Evolutionary conservation across 345 rosid species (phyloP).

Genomic region (Anastatica hierochuntica): DNA sequence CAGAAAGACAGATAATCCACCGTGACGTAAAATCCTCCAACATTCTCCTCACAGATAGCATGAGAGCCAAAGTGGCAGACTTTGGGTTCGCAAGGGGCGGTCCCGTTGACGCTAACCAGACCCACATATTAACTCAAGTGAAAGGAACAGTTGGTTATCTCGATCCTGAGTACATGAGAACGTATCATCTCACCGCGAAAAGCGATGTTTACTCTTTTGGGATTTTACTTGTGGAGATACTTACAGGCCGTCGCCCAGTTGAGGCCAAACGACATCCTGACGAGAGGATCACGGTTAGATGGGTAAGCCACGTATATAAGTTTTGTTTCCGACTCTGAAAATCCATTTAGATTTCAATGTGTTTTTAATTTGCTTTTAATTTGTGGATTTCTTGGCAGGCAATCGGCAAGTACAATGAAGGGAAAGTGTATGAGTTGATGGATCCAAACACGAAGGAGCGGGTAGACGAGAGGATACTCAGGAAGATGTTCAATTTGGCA

Average conservation of each 20-base stretch:
- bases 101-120: conserved; percentile 44
- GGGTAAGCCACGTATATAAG: conserved; percentile 51
- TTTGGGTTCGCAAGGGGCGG: conserved; percentile 94
- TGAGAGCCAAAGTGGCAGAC: conserved; percentile 97
- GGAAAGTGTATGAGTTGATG: conserved; percentile 40
- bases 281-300: conserved; percentile 74
- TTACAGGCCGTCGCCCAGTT: conserved; percentile 87
- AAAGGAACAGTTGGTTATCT: conserved; percentile 96
- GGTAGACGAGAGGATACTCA: conserved; percentile 36
- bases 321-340: neutral
- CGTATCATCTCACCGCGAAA: conserved; percentile 79
- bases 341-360: too few relatives aligned
- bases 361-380: too few relatives aligned
- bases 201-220: conserved; percentile 96
- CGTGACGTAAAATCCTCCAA: conserved; percentile 93
- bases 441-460: conserved; percentile 57
- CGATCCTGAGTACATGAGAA: conserved; percentile 95
- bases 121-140: conserved; percentile 80
- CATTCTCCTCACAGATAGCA: conserved; percentile 77
- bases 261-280: conserved; percentile 45
- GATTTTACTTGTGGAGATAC: conserved; percentile 72
- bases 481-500: conserved; percentile 67
- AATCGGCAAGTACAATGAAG: conserved; percentile 57
- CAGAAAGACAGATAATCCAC: conserved; percentile 89
- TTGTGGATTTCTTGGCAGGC: conserved; percentile 36